Percentiles rank a stretch among this genome's conserved stretches.
phyloP scores from a whole-genome alignment of 2,329 filamentous ascomycete genomes.

The Diplodia corticola region DNA sequence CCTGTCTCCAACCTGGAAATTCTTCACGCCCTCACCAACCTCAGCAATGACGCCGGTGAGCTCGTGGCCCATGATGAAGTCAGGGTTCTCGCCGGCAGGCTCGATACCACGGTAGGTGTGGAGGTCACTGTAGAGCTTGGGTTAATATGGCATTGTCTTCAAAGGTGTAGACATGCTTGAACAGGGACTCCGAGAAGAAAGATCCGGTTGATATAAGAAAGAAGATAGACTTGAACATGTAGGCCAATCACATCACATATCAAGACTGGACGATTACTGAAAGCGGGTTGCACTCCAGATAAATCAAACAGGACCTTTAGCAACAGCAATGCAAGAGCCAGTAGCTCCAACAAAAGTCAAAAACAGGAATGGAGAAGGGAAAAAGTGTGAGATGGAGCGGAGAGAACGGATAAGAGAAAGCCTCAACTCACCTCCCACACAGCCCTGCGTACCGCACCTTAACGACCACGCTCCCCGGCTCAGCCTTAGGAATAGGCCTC shows the following conservation, averaged over 20 bases:
- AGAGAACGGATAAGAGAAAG: neutral
- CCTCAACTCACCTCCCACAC: slow-evolving; percentile 64
- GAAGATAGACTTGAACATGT: neutral
- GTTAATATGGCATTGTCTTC: neutral
- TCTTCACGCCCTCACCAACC: slow-evolving; percentile 66
- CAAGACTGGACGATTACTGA: too few relatives aligned
- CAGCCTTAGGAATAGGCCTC: slow-evolving; percentile 72
- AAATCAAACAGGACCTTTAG: too few relatives aligned
- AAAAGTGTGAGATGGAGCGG: neutral
- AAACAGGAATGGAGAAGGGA: neutral
- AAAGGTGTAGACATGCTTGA: neutral
- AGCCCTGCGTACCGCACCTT: slow-evolving; percentile 81
- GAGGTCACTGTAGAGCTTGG: slow-evolving; percentile 55
- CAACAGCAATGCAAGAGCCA: too few relatives aligned
- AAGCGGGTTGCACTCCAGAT: too few relatives aligned
- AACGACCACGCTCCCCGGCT: slow-evolving; percentile 74
- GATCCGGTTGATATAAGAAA: neutral
- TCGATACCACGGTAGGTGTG: slow-evolving; percentile 85
- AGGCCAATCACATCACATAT: too few relatives aligned
- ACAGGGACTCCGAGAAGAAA: neutral
- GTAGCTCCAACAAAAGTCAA: neutral
- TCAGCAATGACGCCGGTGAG: slow-evolving; percentile 76
- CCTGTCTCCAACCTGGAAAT: slow-evolving; percentile 70
- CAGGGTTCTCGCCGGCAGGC: slow-evolving; percentile 50
- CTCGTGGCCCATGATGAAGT: slow-evolving; percentile 78